A percentile compares a stretch with the other conserved stretches of the same genome.
Conservation (phyloP, 768 basidiomycete species). For the Agrocybe chaxingu region DNA sequence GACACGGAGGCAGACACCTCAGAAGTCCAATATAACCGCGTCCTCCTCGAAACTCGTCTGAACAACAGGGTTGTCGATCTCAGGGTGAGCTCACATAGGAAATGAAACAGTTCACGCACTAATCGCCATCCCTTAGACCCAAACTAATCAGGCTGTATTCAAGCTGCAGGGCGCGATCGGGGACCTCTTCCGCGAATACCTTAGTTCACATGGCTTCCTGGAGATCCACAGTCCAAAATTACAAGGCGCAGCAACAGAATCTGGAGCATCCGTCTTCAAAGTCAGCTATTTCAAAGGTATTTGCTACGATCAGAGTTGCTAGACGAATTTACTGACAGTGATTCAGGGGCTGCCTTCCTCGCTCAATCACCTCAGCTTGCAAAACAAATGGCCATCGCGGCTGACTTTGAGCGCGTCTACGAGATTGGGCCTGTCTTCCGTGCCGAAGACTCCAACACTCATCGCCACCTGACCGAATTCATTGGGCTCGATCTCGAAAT, state of each 20-base stretch:
- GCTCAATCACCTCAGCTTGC: slow-evolving; percentile 97
- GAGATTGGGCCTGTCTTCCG: slow-evolving; percentile 97
- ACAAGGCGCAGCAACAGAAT: slow-evolving; percentile 95
- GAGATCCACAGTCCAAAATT: slow-evolving; percentile 99
- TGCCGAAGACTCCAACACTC: slow-evolving; percentile 95
- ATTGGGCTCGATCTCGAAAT: slow-evolving; percentile 99
- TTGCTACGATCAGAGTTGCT: too few species aligned
- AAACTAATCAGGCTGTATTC: slow-evolving; percentile 96
- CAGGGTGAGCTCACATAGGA: slow-evolving; percentile 50
- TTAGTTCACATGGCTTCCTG: slow-evolving; percentile 72
- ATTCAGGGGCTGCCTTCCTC: slow-evolving; percentile 79
- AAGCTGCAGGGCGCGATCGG: slow-evolving; percentile 87
- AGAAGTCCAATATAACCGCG: slow-evolving; percentile 68
- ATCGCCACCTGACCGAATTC: slow-evolving; percentile 98
- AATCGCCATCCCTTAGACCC: slow-evolving; percentile 52
- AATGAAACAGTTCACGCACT: neutral
- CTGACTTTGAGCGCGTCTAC: slow-evolving; percentile 97
- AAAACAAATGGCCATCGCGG: slow-evolving; percentile 99
- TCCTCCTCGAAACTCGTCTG: slow-evolving; percentile 89
- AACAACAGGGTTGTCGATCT: slow-evolving; percentile 95
- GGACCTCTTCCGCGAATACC: slow-evolving; percentile 80
- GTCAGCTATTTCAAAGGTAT: slow-evolving; percentile 95
- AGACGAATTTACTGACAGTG: neutral
- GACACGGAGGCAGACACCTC: slow-evolving; percentile 65
- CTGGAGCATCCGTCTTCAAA: slow-evolving; percentile 96